Base-by-base conservation (phyloP, 371 early-diverging fungal species). In the Saksenaea vasiformis region DNA sequence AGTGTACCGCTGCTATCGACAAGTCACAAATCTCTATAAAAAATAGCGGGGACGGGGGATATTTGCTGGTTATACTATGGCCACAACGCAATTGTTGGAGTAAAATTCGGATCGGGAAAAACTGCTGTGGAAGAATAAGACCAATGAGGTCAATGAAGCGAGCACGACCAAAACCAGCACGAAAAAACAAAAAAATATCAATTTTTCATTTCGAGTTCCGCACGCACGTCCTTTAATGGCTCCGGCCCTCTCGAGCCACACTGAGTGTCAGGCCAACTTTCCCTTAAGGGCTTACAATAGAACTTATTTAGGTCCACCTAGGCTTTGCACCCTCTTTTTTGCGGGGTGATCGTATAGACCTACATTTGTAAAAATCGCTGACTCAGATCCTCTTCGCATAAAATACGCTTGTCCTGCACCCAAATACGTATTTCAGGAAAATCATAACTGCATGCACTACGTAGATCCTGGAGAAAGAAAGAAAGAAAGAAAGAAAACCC, bases 171-270 rank as follows among this genome's bases (percentile, higher is more conserved):
- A 47, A 27, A 24, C n/a, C 38, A 36, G 7, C 28, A 58, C 38
- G 43, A 58, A 58, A 39, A 31, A 38, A 58, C 17, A 58, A 58
- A 58, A 58, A 41, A 36, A 38, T 39, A 38, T 24, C 58, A 58
- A 58, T 58, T 58, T 58, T 58, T 58, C 26, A 58, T 36, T 58
- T 39, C 28, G 39, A 27, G 28, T 41, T 24, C 38, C 39, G 38
- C 38, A 39, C 39, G 11, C 39, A 39, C 39, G 39, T 39, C 39
- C 37, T 39, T 39, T 39, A 11, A 39, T n/a, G 39, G 39, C 39
- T 39, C 5, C 39, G 39, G 39, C 11, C 11, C 39, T 11, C 15
- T 11, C 39, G 15, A 39, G 39, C n/a, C 39, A n/a, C 39, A n/a
- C 39, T 10, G 39, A n/a, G n/a, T n/a, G n/a, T n/a, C n/a, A n/a